Evolutionary conservation across 257 asterid species (phyloP).

Genomic region (Paraleonurus japonicus): DNA sequence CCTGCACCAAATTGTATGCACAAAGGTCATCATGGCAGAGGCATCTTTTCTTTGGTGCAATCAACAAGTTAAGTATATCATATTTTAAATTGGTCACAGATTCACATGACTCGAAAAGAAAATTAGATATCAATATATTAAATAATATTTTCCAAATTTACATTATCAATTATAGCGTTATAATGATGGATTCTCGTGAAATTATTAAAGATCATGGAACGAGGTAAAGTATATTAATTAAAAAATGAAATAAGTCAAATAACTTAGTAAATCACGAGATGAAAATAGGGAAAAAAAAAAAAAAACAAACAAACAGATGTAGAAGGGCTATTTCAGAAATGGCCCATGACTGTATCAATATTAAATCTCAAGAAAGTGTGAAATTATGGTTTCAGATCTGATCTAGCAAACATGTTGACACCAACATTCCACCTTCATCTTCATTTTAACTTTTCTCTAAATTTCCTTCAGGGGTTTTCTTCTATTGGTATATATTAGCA

Average conservation of each 20-base stretch:
- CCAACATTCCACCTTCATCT: conserved; percentile 56
- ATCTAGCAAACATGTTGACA: conserved; percentile 35
- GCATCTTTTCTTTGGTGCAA: conserved; percentile 32
- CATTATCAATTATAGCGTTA: neutral
- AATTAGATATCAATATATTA: neutral
- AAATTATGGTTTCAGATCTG: conserved; percentile 45
- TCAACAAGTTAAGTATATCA: conserved; percentile 30
- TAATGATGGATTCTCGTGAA: too few relatives aligned
- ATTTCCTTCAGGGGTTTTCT: conserved; percentile 13
- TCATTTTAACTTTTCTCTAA: conserved; percentile 21
- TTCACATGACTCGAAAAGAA: neutral
- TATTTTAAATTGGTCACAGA: neutral
- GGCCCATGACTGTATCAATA: conserved; percentile 34
- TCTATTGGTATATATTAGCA: conserved; percentile 28
- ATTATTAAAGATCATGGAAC: neutral
- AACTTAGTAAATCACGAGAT: neutral
- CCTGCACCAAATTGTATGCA: conserved; percentile 32
- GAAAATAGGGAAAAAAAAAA: too few relatives aligned
- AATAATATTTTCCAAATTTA: neutral
- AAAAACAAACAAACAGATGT: conserved; percentile 25
- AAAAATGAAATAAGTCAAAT: neutral
- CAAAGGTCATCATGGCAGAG: conserved; percentile 29
- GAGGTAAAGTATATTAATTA: neutral
- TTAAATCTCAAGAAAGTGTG: conserved; percentile 29
- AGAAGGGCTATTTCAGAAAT: conserved; percentile 26